Percentiles rank a stretch among this genome's conserved stretches.
These are phyloP conservation scores for Blepharisma japonicum DNA, from an alignment of 73 alveolate genomes.

Conservation along the genomic window DNA sequence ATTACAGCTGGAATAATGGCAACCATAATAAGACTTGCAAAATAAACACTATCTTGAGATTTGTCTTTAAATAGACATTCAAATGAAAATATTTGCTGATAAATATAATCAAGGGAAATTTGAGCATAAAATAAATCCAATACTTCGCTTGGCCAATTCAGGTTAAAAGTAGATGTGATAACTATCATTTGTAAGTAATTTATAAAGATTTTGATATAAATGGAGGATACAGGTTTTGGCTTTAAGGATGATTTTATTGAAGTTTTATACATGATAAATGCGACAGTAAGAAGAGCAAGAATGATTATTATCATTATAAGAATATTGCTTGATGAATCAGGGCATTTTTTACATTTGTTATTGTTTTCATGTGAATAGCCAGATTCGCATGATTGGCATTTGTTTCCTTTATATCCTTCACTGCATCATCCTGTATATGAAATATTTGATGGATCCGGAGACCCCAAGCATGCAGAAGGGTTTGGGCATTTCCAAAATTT, in stretches of 20 bases:
- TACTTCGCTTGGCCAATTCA: slow-evolving; percentile 58
- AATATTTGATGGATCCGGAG: slow-evolving; percentile 24
- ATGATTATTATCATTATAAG: background rate
- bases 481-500: slow-evolving; percentile 43
- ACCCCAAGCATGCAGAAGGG: slow-evolving; percentile 50
- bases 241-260: background rate
- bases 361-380: background rate
- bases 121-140: slow-evolving; percentile 35
- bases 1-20: background rate
- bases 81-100: slow-evolving; percentile 39
- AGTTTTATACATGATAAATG: background rate
- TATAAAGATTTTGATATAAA: slow-evolving; percentile 54
- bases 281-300: background rate
- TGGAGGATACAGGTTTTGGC: slow-evolving; percentile 27
- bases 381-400: background rate
- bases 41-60: background rate
- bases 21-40: background rate
- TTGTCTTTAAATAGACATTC: background rate
- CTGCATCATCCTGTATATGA: slow-evolving; percentile 53
- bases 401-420: background rate
- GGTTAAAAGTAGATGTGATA: slow-evolving; percentile 52
- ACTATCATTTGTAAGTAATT: slow-evolving; percentile 54
- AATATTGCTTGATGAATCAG: background rate
- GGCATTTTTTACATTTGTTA: slow-evolving; percentile 1
- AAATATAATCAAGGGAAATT: slow-evolving; percentile 37